These are phyloP conservation scores for Beauveria sp. DNA, from an alignment of 2,329 filamentous ascomycete species.

Conservation along the genomic window DNA sequence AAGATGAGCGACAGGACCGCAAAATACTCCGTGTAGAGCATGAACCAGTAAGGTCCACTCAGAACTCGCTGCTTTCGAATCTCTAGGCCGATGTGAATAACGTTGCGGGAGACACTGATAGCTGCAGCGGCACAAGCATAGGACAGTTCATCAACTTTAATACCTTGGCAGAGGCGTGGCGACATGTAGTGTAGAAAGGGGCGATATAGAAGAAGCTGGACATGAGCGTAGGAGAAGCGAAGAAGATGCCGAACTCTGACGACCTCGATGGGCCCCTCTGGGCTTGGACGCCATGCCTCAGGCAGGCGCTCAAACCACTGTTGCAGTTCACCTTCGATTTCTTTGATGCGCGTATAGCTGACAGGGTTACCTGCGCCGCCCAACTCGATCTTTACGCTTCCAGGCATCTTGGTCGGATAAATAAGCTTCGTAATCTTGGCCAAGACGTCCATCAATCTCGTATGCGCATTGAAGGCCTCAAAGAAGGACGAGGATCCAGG, in stretches of 20 bases:
- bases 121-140: slow-evolving; percentile 64
- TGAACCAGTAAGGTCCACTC: slow-evolving; percentile 82
- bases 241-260: slow-evolving; percentile 66
- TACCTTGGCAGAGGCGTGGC: slow-evolving; percentile 47
- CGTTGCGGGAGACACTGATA: slow-evolving; percentile 59
- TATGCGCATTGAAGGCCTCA: slow-evolving; percentile 60
- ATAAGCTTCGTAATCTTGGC: slow-evolving; percentile 57
- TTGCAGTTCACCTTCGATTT: slow-evolving; percentile 56
- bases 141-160: slow-evolving; percentile 63
- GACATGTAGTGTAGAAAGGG: slow-evolving; percentile 81
- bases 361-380: slow-evolving; percentile 50
- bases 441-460: slow-evolving; percentile 55
- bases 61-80: slow-evolving; percentile 68
- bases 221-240: slow-evolving; percentile 72
- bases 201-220: slow-evolving; percentile 74
- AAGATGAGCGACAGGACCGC: slow-evolving; percentile 72
- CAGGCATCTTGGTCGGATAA: slow-evolving; percentile 54
- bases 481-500: slow-evolving; percentile 50
- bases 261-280: slow-evolving; percentile 66
- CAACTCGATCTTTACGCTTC: slow-evolving; percentile 32
- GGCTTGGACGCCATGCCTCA: slow-evolving; percentile 67
- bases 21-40: slow-evolving; percentile 77
- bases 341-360: slow-evolving; percentile 54
- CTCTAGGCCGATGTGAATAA: slow-evolving; percentile 71
- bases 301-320: slow-evolving; percentile 63